A percentile compares a stretch with the other conserved stretches of the same genome.
Conservation (phyloP, 805 yeast genomes). For the Barnettozyma populi region DNA sequence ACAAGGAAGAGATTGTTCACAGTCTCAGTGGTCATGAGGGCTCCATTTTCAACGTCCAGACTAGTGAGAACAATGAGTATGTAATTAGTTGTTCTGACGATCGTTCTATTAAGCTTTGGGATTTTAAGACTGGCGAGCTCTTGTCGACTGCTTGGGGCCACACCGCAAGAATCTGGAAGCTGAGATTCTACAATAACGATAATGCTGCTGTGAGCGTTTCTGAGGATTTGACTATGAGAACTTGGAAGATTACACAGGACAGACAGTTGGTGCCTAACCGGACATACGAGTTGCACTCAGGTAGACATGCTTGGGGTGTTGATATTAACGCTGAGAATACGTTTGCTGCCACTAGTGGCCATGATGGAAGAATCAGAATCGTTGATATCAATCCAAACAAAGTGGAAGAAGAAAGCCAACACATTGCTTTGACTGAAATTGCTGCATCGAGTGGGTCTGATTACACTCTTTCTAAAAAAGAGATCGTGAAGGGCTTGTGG, state of each 20-base stretch:
- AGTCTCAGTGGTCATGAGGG: constrained; percentile 79
- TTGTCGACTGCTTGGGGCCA: constrained; percentile 94
- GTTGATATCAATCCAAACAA: constrained; percentile 44
- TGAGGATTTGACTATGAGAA: constrained; percentile 81
- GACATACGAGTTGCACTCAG: constrained; percentile 66
- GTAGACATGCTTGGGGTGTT: constrained; percentile 85
- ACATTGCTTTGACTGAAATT: constrained; percentile 32
- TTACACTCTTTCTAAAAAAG: constrained; percentile 36
- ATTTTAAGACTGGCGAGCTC: constrained; percentile 47
- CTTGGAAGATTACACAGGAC: constrained; percentile 52
- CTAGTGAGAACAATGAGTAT: constrained; percentile 48
- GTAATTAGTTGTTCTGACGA: constrained; percentile 90
- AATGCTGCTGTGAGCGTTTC: constrained; percentile 56
- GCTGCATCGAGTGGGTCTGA: constrained; percentile 19
- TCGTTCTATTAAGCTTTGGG: constrained; percentile 78
- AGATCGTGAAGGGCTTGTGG: constrained; percentile 56
- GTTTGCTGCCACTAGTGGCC: constrained; percentile 82
- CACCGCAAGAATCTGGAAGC: constrained; percentile 86
- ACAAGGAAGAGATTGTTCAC: constrained; percentile 39
- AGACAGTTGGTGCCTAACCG: constrained; percentile 24
- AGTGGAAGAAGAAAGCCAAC: constrained; percentile 25
- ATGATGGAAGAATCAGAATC: constrained; percentile 77
- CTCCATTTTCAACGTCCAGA: constrained; percentile 75
- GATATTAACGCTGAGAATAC: constrained; percentile 42
- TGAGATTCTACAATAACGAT: constrained; percentile 46